These are phyloP conservation scores for Coprinellus aureogranulatus DNA, from an alignment of 768 basidiomycete genomes.

Conservation along the genomic window DNA sequence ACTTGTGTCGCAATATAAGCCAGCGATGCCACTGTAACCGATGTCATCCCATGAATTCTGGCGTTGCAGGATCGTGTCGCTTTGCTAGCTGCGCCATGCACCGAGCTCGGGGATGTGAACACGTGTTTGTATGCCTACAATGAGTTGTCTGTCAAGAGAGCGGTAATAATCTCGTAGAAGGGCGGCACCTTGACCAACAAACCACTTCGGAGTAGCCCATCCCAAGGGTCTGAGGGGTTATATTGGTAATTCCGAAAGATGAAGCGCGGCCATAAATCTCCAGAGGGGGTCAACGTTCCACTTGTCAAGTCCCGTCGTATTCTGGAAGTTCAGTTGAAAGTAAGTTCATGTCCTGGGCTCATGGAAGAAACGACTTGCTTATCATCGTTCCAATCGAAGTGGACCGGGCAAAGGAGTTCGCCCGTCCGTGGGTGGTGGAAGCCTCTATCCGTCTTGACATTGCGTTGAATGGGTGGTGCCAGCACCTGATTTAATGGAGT, in stretches of 20 bases:
- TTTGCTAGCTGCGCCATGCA: constrained; percentile 18
- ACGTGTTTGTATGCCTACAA: constrained; percentile 25
- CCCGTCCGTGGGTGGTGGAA: constrained; percentile 15
- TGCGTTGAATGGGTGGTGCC: constrained; percentile 7
- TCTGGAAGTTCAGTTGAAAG: too few relatives aligned
- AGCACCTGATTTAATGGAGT: constrained; percentile 15
- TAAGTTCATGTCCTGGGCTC: background rate
- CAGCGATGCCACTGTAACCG: constrained; percentile 12
- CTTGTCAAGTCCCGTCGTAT: constrained; percentile 7
- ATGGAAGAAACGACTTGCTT: background rate
- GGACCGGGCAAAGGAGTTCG: constrained; percentile 13
- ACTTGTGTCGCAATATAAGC: constrained; percentile 18
- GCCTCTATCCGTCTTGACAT: constrained; percentile 10
- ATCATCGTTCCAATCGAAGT: constrained; percentile 8
- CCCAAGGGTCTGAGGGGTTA: constrained; percentile 24
- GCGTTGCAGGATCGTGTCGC: constrained; percentile 2
- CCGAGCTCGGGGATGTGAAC: constrained; percentile 29
- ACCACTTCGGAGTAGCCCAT: constrained; percentile 19
- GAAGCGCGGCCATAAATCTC: constrained; percentile 25
- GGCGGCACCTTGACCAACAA: constrained; percentile 18
- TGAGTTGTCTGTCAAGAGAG: background rate
- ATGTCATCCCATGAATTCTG: constrained; percentile 9
- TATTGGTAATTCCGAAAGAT: constrained; percentile 18
- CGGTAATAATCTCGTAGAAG: background rate
- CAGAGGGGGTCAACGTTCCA: constrained; percentile 12